A percentile compares a stretch with the other conserved stretches of the same genome.
These are phyloP conservation scores for Chalaropsis ovoidea DNA, from an alignment of 2,329 filamentous ascomycete genomes.

Conservation along the genomic window DNA sequence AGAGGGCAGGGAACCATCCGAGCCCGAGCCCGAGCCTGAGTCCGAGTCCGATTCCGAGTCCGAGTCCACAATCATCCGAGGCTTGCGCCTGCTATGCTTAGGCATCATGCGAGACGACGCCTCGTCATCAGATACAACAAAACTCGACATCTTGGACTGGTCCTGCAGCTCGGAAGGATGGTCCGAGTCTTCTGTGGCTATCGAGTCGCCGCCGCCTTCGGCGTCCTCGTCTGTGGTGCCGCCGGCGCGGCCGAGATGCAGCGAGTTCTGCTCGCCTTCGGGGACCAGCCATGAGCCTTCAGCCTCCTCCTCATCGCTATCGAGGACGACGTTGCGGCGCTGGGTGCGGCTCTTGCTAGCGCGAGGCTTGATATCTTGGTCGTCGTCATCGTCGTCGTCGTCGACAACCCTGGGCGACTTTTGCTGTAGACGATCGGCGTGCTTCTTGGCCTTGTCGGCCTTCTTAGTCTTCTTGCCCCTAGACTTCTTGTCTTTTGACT, in stretches of 20 bases:
- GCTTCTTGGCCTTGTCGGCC: conserved; percentile 27
- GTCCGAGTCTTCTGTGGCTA: conserved; percentile 60
- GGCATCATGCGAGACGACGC: conserved; percentile 28
- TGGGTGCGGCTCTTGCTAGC: conserved; percentile 30
- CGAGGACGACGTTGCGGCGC: conserved; percentile 49
- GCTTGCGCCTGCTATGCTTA: neutral
- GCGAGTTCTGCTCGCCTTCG: conserved; percentile 50
- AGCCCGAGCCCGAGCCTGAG: conserved; percentile 25
- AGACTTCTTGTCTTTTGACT: conserved; percentile 27
- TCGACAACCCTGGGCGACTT: conserved; percentile 33
- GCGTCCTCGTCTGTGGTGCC: conserved; percentile 79
- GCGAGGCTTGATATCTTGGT: conserved; percentile 28
- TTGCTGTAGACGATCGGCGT: conserved; percentile 29
- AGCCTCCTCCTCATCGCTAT: conserved; percentile 58
- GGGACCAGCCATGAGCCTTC: conserved; percentile 73
- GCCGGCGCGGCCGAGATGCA: conserved; percentile 65
- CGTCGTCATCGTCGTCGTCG: conserved; percentile 23
- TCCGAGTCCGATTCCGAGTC: conserved; percentile 34
- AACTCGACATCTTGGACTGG: conserved; percentile 46
- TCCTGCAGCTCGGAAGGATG: conserved; percentile 47
- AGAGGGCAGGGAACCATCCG: conserved; percentile 12
- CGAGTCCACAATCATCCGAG: conserved; percentile 21
- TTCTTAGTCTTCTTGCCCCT: conserved; percentile 26
- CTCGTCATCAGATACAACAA: conserved; percentile 45
- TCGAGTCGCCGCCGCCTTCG: conserved; percentile 73